A percentile compares a stretch with the other conserved stretches of the same genome.
phyloP scores from a whole-genome alignment of 768 basidiomycete genomes.

The Psilocybe tampanensis region DNA sequence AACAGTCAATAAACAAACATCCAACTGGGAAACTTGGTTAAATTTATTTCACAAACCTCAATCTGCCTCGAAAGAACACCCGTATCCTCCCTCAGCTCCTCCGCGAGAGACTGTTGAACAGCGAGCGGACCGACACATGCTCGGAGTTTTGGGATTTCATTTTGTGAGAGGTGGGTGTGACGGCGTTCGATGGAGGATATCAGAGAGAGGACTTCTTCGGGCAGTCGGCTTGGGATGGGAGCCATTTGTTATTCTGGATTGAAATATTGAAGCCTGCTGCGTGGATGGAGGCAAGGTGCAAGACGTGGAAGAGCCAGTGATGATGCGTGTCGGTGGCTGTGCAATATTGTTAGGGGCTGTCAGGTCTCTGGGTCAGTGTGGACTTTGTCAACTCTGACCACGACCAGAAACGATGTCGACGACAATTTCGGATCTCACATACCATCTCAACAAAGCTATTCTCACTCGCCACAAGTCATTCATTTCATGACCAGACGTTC shows the following conservation, averaged over 20 bases:
- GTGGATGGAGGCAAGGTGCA: no score
- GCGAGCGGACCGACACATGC: constrained; percentile 69
- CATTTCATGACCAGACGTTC: no score
- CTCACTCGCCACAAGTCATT: no score
- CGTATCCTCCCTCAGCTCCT: constrained; percentile 78
- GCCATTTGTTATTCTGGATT: no score
- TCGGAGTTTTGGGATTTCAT: constrained; percentile 76
- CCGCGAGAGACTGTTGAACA: constrained; percentile 71
- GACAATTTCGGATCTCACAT: no score
- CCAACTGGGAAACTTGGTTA: neutral
- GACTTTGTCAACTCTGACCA: no score
- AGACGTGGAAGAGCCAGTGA: neutral
- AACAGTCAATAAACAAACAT: constrained; percentile 15
- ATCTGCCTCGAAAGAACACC: constrained; percentile 61
- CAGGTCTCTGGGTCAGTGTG: no score
- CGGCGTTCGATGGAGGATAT: constrained; percentile 57
- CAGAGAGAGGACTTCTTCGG: constrained; percentile 50
- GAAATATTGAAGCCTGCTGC: no score
- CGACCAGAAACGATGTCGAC: no score
- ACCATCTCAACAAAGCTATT: no score
- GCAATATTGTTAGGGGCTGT: neutral
- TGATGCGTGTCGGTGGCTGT: neutral
- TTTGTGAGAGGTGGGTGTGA: constrained; percentile 62
- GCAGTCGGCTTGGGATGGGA: constrained; percentile 57
- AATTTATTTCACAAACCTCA: constrained; percentile 57